phyloP scores from a whole-genome alignment of 192 early-diverging fungal species.

The Gaertneriomyces sp. region DNA sequence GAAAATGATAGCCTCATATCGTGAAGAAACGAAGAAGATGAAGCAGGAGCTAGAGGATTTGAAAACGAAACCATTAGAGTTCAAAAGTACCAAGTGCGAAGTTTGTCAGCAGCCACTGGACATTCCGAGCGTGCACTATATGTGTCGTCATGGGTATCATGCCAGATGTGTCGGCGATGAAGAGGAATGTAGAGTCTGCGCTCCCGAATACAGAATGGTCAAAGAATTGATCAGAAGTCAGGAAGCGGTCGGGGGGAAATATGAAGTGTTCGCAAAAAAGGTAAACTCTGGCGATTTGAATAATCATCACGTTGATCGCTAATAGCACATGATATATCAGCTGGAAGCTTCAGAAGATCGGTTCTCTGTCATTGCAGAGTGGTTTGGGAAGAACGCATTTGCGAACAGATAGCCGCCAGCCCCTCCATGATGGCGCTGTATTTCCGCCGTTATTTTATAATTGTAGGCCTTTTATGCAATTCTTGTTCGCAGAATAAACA shows the following conservation, averaged over 20 bases:
- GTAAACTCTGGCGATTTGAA: conserved; percentile 28
- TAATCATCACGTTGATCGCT: background rate
- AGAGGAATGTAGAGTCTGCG: conserved; percentile 60
- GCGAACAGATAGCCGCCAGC: background rate
- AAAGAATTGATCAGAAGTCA: conserved; percentile 74
- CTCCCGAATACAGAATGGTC: conserved; percentile 77
- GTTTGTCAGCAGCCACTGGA: conserved; percentile 61
- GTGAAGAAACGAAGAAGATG: conserved; percentile 74
- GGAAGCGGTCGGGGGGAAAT: conserved; percentile 68
- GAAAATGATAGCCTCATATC: conserved; percentile 68
- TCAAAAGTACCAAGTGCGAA: conserved; percentile 49
- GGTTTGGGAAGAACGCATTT: conserved; percentile 87
- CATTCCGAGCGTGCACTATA: conserved; percentile 86
- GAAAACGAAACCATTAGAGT: conserved; percentile 53
- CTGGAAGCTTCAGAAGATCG: conserved; percentile 73
- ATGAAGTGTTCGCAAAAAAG: conserved; percentile 79
- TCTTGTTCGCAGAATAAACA: too few relatives aligned
- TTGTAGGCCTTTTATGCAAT: too few relatives aligned
- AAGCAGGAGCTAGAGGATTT: conserved; percentile 78
- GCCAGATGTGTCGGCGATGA: conserved; percentile 50
- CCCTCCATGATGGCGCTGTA: background rate
- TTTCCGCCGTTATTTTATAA: too few relatives aligned
- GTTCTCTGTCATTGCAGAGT: conserved; percentile 83
- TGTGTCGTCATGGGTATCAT: conserved; percentile 95
- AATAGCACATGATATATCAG: conserved; percentile 31